phyloP scores from a whole-genome alignment of 176 grass and related monocot genomes.

The Alloteropsis semialata region DNA sequence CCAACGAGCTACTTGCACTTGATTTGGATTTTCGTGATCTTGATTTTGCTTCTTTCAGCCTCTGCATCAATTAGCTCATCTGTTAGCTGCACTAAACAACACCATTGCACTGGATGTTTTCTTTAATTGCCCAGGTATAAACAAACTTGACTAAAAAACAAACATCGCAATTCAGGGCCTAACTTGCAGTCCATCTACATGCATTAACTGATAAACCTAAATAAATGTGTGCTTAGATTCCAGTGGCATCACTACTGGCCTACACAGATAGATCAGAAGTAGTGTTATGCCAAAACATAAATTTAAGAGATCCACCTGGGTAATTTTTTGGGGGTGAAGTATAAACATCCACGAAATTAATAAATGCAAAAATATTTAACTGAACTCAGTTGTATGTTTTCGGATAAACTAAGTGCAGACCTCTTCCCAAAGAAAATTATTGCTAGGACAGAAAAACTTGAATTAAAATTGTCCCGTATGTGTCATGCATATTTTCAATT shows the following conservation, averaged over 20 bases:
- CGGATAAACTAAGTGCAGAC: neutral
- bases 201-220: neutral
- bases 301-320: neutral
- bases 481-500: slow-evolving; percentile 3
- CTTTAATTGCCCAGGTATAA: neutral
- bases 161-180: neutral
- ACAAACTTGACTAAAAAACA: neutral
- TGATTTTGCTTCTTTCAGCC: slow-evolving; percentile 63
- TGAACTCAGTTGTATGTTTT: neutral
- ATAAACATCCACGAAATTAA: neutral
- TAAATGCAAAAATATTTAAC: neutral
- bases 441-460: neutral
- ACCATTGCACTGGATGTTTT: neutral
- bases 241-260: neutral
- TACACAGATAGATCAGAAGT: neutral
- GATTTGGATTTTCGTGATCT: slow-evolving; percentile 55
- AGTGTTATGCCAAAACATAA: neutral
- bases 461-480: neutral
- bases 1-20: neutral
- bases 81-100: neutral
- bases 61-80: slow-evolving; percentile 46
- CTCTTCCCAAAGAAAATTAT: neutral
- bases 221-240: neutral
- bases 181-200: neutral
- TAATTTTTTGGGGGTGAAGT: neutral